Evolutionary conservation across 2,329 filamentous ascomycete species (phyloP).

Genomic region (Clonostachys chloroleuca): DNA sequence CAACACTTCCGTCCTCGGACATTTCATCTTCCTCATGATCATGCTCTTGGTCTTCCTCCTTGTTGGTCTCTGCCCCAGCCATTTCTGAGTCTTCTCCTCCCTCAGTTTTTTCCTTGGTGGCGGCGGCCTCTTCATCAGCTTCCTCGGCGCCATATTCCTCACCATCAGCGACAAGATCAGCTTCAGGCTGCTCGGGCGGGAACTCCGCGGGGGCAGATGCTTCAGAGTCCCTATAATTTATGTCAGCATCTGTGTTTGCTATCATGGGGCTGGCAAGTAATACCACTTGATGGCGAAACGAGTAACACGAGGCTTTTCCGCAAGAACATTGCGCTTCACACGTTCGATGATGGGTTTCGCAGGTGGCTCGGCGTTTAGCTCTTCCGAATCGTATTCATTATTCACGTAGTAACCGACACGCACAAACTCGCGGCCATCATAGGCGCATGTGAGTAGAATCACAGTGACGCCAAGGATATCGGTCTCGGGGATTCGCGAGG

Average conservation of each 20-base stretch:
- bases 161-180: constrained; percentile 80
- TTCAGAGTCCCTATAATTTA: constrained; percentile 80
- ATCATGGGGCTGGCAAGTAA: constrained; percentile 15
- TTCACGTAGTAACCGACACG: constrained; percentile 99
- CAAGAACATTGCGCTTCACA: constrained; percentile 86
- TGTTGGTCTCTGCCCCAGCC: constrained; percentile 59
- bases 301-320: constrained; percentile 95
- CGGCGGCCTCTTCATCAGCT: constrained; percentile 65
- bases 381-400: constrained; percentile 95
- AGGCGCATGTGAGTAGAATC: constrained; percentile 91
- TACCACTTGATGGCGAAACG: constrained; percentile 99
- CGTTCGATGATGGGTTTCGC: constrained; percentile 90
- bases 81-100: constrained; percentile 66
- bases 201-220: constrained; percentile 93
- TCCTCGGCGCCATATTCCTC: constrained; percentile 90
- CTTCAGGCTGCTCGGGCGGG: constrained; percentile 95
- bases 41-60: constrained; percentile 24
- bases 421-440: constrained; percentile 94
- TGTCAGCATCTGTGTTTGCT: constrained; percentile 1
- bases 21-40: constrained; percentile 60
- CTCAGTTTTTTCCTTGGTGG: constrained; percentile 43
- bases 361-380: constrained; percentile 84
- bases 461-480: constrained; percentile 97
- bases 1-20: constrained; percentile 73
- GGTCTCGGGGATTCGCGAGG: constrained; percentile 83